These are phyloP conservation scores for Hypericum perforatum DNA, from an alignment of 345 rosid species.

Conservation along the genomic window DNA sequence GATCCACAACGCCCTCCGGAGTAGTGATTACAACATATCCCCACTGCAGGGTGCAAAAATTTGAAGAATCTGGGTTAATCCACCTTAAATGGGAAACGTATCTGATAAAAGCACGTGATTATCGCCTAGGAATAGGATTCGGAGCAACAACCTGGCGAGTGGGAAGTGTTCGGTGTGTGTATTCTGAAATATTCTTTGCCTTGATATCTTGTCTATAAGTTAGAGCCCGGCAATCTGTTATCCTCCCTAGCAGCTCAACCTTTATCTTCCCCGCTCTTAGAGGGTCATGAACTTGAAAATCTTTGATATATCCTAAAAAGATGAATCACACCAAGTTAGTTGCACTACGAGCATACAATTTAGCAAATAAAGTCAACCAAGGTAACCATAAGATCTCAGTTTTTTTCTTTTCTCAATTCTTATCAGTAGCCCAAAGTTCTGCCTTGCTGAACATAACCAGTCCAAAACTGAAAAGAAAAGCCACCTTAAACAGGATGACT, in stretches of 20 bases:
- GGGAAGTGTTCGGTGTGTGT: slow-evolving; percentile 63
- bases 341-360: neutral
- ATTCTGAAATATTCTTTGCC: slow-evolving; percentile 58
- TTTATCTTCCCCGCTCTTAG: slow-evolving; percentile 82
- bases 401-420: too few species aligned
- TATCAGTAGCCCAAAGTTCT: too few species aligned
- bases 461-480: too few species aligned
- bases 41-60: slow-evolving; percentile 41
- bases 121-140: neutral
- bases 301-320: slow-evolving; percentile 56
- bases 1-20: slow-evolving; percentile 90
- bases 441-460: too few species aligned
- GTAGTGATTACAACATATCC: slow-evolving; percentile 87
- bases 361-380: too few species aligned
- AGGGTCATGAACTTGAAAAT: slow-evolving; percentile 62
- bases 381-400: too few species aligned
- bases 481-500: too few species aligned
- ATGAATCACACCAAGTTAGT: slow-evolving; percentile 8
- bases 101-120: neutral
- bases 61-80: neutral
- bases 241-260: slow-evolving; percentile 79
- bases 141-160: slow-evolving; percentile 57
- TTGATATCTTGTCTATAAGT: slow-evolving; percentile 81
- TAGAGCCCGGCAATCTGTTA: slow-evolving; percentile 73
- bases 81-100: neutral